Percentiles rank a stretch among this genome's conserved stretches.
Conservation (phyloP, 2,329 filamentous ascomycete genomes). For the Chrysoporthe deuterocubensis region DNA sequence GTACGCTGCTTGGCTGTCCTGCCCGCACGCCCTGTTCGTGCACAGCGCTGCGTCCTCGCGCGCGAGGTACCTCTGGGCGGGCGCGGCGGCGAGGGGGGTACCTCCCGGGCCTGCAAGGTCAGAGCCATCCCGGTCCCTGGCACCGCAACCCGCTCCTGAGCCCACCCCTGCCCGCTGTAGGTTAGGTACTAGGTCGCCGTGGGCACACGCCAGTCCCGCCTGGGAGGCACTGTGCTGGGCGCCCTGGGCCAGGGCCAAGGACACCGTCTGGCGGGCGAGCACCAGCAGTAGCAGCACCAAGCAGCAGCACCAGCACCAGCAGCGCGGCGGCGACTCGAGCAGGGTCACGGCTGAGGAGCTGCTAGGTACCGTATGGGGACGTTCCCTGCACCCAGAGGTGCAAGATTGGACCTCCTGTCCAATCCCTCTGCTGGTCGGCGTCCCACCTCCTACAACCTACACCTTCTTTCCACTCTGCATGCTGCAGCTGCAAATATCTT, state of each 20-base stretch:
- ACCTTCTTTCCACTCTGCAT: conserved; percentile 59
- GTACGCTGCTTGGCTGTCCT: conserved; percentile 22
- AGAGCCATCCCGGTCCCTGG: conserved; percentile 25
- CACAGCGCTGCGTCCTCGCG: neutral
- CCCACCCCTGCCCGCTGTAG: conserved; percentile 6
- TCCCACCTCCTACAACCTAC: conserved; percentile 37
- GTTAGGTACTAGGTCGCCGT: neutral
- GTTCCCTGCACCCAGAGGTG: conserved; percentile 15
- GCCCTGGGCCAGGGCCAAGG: neutral
- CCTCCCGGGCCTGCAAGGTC: conserved; percentile 11
- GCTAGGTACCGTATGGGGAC: conserved; percentile 3
- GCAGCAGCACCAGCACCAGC: neutral
- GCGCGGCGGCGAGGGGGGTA: neutral
- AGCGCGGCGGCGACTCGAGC: neutral
- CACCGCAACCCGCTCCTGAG: conserved; percentile 13
- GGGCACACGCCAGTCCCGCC: conserved; percentile 1
- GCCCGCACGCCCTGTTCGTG: conserved; percentile 17
- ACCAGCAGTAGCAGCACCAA: neutral
- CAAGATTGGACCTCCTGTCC: conserved; percentile 18
- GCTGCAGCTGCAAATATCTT: conserved; percentile 53
- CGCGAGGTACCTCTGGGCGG: neutral
- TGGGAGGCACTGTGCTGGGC: neutral
- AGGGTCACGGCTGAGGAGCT: neutral
- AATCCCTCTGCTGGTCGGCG: conserved; percentile 28
- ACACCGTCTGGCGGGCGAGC: neutral